Conservation (phyloP, 2,329 filamentous ascomycete species). For the Lachnellula occidentalis region DNA sequence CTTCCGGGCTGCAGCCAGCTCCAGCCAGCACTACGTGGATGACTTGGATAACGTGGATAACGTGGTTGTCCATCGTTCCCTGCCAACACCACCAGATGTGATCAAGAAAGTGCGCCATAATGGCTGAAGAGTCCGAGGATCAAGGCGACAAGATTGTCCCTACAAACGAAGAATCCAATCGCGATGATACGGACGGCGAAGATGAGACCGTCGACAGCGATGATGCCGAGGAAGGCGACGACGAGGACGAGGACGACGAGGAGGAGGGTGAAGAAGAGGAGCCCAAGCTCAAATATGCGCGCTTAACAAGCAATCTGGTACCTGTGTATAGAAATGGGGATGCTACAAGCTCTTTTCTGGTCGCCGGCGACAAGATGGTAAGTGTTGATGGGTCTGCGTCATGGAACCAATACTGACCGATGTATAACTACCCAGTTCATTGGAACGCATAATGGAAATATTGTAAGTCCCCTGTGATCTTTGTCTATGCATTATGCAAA, state of each 20-base stretch:
- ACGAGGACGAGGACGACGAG: conserved; percentile 54
- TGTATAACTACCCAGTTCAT: conserved; percentile 55
- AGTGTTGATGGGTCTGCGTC: conserved; percentile 1
- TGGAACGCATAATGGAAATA: conserved; percentile 94
- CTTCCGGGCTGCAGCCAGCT: no score
- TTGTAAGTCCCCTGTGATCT: conserved; percentile 52
- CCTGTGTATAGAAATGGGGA: conserved; percentile 90
- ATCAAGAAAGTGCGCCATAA: conserved; percentile 26
- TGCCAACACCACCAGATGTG: conserved; percentile 28
- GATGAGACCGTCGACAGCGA: conserved; percentile 7
- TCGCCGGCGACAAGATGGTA: conserved; percentile 96
- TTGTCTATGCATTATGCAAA: neutral
- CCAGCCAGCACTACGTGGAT: conserved; percentile 20
- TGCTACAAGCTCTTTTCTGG: conserved; percentile 84
- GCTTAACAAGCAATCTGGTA: conserved; percentile 73
- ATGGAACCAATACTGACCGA: conserved; percentile 29
- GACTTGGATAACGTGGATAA: conserved; percentile 15
- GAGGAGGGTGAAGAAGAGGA: conserved; percentile 89
- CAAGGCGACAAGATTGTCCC: conserved; percentile 23
- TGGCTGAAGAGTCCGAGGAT: conserved; percentile 29
- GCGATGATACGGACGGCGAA: conserved; percentile 19
- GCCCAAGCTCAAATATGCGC: conserved; percentile 87
- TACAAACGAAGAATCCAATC: conserved; percentile 17
- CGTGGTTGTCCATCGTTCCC: conserved; percentile 18
- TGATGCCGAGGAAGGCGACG: conserved; percentile 36